Evolutionary conservation across 2,329 filamentous ascomycete genomes (phyloP), one percentile per base, ranked within the genome.

Genomic region (Neofusicoccum ribis): DNA sequence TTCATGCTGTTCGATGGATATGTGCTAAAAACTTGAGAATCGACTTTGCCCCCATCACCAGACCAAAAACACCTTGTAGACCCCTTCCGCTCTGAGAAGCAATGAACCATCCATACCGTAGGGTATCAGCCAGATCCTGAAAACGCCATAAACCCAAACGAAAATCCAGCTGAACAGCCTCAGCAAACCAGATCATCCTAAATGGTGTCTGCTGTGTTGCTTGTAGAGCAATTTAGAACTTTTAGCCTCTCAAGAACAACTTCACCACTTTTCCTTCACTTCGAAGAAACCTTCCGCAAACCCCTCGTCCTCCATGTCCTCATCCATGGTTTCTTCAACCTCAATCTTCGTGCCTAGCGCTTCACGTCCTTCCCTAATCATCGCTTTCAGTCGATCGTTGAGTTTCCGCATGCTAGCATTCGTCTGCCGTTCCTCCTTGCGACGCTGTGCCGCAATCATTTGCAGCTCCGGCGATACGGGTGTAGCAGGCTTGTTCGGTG

Each of bases 291-390:
- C 36, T 23, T 75, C 73, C 15, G 70, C 69, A 65, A 71, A 72
- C 7, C 70, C 71, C 36, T 76, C 73, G 43, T 74, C 72, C 27
- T 75, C 73, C 63, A 72, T 67, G 14, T 74, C 43, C 11, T 70
- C 67, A 44, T 71, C 65, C 23, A 60, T 69, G 23, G 68, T 71
- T 11, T 70, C 73, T 46, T 81, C 78, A 15, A 79, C 68, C 36
- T 79, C 76, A 34, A 80, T 72, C 66, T 78, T 82, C 20, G 77
- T 81, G 6, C 81, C 93, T 17, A 99, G 79, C 1, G 95, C 95
- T 76, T 95, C 90, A 70, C 90, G 90, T 0, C 93, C 95, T 77
- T 98, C 90, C 1, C 89, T 85, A 63, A 99, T 96, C 90, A 99
- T 92, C 39, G 89, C 90, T 73, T 91, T 87, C 54, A 98, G 81